Conservation (phyloP, 108 stramenopile genomes). For the Cylindrotheca fusiformis region DNA sequence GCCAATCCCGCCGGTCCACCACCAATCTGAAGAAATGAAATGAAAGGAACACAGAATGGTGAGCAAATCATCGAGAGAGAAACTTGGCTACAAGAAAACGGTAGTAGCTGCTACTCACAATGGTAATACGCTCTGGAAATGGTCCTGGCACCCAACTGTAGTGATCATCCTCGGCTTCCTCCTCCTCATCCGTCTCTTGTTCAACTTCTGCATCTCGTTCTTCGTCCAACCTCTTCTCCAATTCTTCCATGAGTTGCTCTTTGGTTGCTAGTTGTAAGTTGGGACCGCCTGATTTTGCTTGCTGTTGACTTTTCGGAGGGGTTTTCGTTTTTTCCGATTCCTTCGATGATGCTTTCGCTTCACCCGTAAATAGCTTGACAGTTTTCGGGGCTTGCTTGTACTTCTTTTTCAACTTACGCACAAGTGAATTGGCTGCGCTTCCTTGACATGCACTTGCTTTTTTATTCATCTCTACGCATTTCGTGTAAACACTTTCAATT, state of each 20-base stretch:
- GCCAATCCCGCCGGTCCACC: slow-evolving; percentile 91
- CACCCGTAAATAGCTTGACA: slow-evolving; percentile 45
- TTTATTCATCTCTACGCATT: slow-evolving; percentile 71
- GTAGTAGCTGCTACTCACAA: slow-evolving; percentile 24
- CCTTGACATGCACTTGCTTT: slow-evolving; percentile 69
- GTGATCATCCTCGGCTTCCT: slow-evolving; percentile 59
- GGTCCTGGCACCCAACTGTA: slow-evolving; percentile 59
- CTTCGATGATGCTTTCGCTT: slow-evolving; percentile 17
- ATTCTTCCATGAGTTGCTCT: slow-evolving; percentile 73
- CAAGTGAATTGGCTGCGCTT: slow-evolving; percentile 65
- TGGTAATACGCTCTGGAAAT: slow-evolving; percentile 78
- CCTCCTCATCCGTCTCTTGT: slow-evolving; percentile 71
- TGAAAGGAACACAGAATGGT: too few relatives aligned
- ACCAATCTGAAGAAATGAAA: slow-evolving; percentile 59
- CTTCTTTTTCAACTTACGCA: slow-evolving; percentile 83
- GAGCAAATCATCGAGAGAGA: too few relatives aligned
- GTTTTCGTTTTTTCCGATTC: background rate
- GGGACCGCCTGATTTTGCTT: slow-evolving; percentile 30
- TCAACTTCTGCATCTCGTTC: slow-evolving; percentile 77
- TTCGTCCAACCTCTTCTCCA: slow-evolving; percentile 80
- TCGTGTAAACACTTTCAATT: slow-evolving; percentile 74
- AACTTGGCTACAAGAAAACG: too few relatives aligned
- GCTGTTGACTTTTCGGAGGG: background rate
- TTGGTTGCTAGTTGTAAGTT: slow-evolving; percentile 82
- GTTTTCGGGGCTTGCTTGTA: slow-evolving; percentile 65